These are phyloP conservation scores for Trichoderma asperelloides DNA, from an alignment of 495 filamentous ascomycete species.

Conservation along the genomic window DNA sequence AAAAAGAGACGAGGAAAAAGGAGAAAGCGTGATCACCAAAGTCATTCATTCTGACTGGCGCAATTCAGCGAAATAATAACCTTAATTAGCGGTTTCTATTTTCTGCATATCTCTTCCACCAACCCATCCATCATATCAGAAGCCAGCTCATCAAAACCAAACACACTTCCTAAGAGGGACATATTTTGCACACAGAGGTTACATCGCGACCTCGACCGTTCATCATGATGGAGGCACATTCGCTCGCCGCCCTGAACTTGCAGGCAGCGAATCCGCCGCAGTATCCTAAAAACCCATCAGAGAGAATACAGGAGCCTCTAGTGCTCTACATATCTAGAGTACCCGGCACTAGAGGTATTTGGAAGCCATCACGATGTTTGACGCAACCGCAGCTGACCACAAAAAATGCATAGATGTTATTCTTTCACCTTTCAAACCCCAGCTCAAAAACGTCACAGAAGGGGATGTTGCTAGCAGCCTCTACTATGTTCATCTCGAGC, in stretches of 20 bases:
- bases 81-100: background rate
- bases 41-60: background rate
- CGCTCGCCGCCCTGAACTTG: conserved; percentile 66
- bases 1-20: background rate
- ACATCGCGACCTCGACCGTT: background rate
- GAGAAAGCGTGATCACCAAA: background rate
- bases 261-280: conserved; percentile 80
- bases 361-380: conserved; percentile 1
- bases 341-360: conserved; percentile 74
- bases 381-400: conserved; percentile 7
- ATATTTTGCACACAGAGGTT: background rate
- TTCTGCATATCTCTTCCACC: background rate
- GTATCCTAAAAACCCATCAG: conserved; percentile 67
- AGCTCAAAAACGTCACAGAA: conserved; percentile 74
- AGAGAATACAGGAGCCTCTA: conserved; percentile 54
- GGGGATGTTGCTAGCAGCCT: conserved; percentile 80
- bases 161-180: background rate
- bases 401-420: conserved; percentile 65
- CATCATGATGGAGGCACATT: conserved; percentile 60
- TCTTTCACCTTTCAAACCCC: conserved; percentile 82
- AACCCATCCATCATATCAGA: background rate
- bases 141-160: background rate
- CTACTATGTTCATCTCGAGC: conserved; percentile 81
- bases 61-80: background rate
- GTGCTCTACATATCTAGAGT: conserved; percentile 87